These are phyloP conservation scores for Pseudogymnoascus sp. DNA, from an alignment of 2,329 filamentous ascomycete species.

Conservation along the genomic window DNA sequence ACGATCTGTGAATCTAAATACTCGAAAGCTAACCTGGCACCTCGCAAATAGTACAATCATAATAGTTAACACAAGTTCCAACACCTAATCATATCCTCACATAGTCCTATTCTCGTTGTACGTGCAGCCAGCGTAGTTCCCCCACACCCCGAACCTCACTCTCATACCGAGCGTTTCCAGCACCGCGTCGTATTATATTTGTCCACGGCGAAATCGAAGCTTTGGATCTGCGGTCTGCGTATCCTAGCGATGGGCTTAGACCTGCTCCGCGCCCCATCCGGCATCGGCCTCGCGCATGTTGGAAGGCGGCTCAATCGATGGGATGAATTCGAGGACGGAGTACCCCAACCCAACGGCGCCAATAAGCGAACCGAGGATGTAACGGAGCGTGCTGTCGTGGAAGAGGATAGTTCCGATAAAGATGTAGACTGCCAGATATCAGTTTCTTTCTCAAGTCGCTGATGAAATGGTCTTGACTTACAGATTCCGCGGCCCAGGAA, in stretches of 20 bases:
- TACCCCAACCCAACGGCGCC: constrained; percentile 74
- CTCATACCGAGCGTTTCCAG: not conserved
- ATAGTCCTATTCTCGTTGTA: not conserved
- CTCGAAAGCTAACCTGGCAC: not conserved
- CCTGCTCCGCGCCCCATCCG: constrained; percentile 29
- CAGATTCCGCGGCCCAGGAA: constrained; percentile 93
- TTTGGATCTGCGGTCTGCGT: not conserved
- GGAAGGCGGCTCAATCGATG: constrained; percentile 59
- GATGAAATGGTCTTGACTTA: constrained; percentile 41
- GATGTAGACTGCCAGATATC: constrained; percentile 67
- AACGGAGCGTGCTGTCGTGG: constrained; percentile 56
- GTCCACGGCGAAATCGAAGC: not conserved
- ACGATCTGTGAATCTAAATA: not conserved
- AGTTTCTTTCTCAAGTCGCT: constrained; percentile 15
- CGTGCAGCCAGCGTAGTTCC: not conserved
- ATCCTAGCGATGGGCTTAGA: constrained; percentile 17
- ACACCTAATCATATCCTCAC: not conserved
- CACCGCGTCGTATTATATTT: not conserved
- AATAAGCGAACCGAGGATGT: constrained; percentile 70
- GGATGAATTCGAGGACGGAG: constrained; percentile 65
- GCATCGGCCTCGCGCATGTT: constrained; percentile 42
- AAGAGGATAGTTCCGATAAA: constrained; percentile 86
- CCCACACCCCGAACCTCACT: not conserved
- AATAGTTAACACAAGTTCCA: constrained; percentile 2
- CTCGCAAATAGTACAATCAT: constrained; percentile 1